Base-by-base conservation (phyloP, 805 yeast species). In the Kluyveromyces siamensis region DNA sequence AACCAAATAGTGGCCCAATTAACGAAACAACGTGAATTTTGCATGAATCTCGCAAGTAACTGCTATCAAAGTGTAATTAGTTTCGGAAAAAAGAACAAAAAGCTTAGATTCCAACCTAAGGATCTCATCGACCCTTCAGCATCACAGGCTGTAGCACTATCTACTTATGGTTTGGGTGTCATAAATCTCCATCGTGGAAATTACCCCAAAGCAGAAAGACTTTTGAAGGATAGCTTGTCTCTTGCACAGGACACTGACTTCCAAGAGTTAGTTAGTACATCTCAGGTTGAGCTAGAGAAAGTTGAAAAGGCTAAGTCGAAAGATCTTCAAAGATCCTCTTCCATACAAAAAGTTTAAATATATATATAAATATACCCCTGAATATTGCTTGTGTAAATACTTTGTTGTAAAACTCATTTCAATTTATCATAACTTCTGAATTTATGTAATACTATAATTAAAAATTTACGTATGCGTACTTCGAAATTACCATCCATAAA, bases 161-260 rank as follows among this genome's bases (percentile, higher is more conserved):
- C 96, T 0, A 80, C 88, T 0, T 90, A 85, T 60, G 95, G 96
- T 0, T 71, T 87, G 39, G 98, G 96, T 1, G 95, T 89, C 6
- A 74, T 87, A 10, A 74, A 77, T 41, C 66, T 83, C n/a, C 87
- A 86, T 56, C 60, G 71, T 42, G 77, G 82, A 0, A 68, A 81
- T 10, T 71, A 76, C 48, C 74, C 71, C 2, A 67, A 73, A 48
- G 89, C 96, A 0, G 79, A 77, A 53, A 71, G 79, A 40, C 68
- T 77, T 27, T 69, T 90, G 43, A 70, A 82, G 7, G 89, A 85
- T 60, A 80, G 96, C 0, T 74, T 87, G 35, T 72, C 80, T 25
- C 71, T 88, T 50, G 89, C 95, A 0, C 74, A 75, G 55, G 83
- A 81, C 14, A 73, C 83, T 49, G 83, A 83, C 11, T 79, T 84